phyloP scores from a whole-genome alignment of 2,329 filamentous ascomycete species.

The Ustulina deusta region DNA sequence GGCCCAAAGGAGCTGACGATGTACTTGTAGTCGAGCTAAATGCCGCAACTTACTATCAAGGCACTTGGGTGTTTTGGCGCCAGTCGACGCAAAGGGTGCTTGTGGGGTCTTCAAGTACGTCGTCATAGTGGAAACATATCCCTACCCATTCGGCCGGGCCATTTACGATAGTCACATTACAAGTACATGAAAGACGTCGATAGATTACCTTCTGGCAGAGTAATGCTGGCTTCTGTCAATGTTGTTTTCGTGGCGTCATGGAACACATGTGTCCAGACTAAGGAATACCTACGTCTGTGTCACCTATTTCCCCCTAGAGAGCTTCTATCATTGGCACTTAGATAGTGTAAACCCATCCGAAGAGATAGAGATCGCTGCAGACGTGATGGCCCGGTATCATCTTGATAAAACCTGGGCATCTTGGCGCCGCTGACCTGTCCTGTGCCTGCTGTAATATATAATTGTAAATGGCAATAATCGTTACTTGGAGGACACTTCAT shows the following conservation, averaged over 20 bases:
- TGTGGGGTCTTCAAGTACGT: constrained; percentile 22
- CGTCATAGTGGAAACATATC: neutral
- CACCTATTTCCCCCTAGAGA: neutral
- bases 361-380: neutral
- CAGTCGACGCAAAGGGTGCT: constrained; percentile 2
- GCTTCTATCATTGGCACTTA: too few species aligned
- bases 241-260: constrained; percentile 3
- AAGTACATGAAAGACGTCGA: neutral
- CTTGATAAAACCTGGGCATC: neutral
- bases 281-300: constrained; percentile 10
- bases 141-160: neutral
- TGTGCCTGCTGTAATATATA: neutral
- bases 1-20: neutral
- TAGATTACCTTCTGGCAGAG: constrained; percentile 7
- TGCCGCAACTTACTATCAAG: constrained; percentile 22
- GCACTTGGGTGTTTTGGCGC: neutral
- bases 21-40: constrained; percentile 22
- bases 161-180: constrained; percentile 9
- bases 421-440: constrained; percentile 24
- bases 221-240: neutral
- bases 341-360: neutral
- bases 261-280: constrained; percentile 11
- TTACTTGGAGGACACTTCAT: constrained; percentile 9
- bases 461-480: too few species aligned
- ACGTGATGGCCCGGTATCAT: neutral